Percentiles rank a stretch among this genome's conserved stretches.
These are phyloP conservation scores for Elsinoe fawcettii DNA, from an alignment of 2,329 filamentous ascomycete genomes.

Conservation along the genomic window DNA sequence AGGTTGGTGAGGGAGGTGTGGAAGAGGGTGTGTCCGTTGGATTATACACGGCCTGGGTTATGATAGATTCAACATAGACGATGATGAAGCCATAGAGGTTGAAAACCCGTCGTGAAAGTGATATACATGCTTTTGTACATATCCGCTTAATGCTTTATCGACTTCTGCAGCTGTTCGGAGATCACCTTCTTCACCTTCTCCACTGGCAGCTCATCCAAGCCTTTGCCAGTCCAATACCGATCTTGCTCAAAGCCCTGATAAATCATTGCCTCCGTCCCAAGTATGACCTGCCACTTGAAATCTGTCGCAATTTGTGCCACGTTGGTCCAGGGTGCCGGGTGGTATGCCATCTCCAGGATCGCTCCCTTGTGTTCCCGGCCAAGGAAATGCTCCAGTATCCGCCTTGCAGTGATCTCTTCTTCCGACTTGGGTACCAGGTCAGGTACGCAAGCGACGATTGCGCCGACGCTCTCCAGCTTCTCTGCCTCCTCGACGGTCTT, in stretches of 20 bases:
- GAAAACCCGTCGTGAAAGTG: background rate
- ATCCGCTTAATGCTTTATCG: slow-evolving; percentile 9
- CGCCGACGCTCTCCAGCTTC: slow-evolving; percentile 51
- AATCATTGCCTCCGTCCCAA: slow-evolving; percentile 69
- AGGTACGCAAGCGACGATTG: slow-evolving; percentile 67
- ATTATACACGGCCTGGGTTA: slow-evolving; percentile 58
- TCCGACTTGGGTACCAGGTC: slow-evolving; percentile 62
- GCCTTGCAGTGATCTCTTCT: slow-evolving; percentile 54
- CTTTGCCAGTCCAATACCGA: slow-evolving; percentile 55
- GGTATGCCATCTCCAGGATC: slow-evolving; percentile 78
- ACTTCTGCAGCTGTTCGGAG: slow-evolving; percentile 25
- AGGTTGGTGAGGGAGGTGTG: slow-evolving; percentile 65
- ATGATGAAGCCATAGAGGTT: background rate
- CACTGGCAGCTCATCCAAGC: slow-evolving; percentile 52
- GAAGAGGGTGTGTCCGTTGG: slow-evolving; percentile 57
- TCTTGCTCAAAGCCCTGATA: slow-evolving; percentile 65
- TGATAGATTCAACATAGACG: slow-evolving; percentile 14
- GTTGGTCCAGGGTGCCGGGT: slow-evolving; percentile 61
- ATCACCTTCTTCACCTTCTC: slow-evolving; percentile 51
- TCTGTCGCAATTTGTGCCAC: slow-evolving; percentile 54
- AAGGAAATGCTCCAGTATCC: slow-evolving; percentile 47
- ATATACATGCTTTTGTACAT: background rate
- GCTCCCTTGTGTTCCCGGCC: slow-evolving; percentile 49
- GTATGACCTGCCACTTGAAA: slow-evolving; percentile 63
- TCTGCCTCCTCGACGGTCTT: slow-evolving; percentile 53